A percentile compares a stretch with the other conserved stretches of the same genome.
Conservation (phyloP, 1,139 yeast species). For the Debaryomyces singareniensis region DNA sequence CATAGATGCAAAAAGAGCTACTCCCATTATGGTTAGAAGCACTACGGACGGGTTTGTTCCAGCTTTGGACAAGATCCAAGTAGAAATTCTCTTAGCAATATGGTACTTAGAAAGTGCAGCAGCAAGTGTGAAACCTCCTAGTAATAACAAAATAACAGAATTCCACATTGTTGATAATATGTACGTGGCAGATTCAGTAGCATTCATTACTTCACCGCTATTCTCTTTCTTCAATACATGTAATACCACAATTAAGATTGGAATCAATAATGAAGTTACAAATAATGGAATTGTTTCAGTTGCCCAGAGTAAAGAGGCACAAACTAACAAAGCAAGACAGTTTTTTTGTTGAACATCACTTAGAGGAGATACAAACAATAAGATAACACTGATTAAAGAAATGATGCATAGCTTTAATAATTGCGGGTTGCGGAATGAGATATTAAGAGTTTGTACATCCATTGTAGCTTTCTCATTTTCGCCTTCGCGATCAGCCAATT, state of each 20-base stretch:
- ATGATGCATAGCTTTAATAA: slow-evolving; percentile 43
- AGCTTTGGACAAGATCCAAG: slow-evolving; percentile 57
- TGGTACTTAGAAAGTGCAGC: slow-evolving; percentile 68
- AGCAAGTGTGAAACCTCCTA: slow-evolving; percentile 71
- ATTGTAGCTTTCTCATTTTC: slow-evolving; percentile 9
- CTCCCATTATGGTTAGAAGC: slow-evolving; percentile 58
- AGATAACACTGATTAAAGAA: slow-evolving; percentile 35
- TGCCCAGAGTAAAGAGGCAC: slow-evolving; percentile 72
- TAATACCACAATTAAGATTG: slow-evolving; percentile 50
- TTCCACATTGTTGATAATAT: slow-evolving; percentile 67
- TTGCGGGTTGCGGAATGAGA: slow-evolving; percentile 35
- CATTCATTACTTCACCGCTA: slow-evolving; percentile 48
- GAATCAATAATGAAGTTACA: slow-evolving; percentile 60
- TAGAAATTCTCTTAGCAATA: slow-evolving; percentile 61
- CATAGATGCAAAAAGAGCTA: slow-evolving; percentile 65
- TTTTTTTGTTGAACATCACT: slow-evolving; percentile 54
- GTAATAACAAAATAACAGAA: slow-evolving; percentile 59
- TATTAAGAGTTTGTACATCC: slow-evolving; percentile 20
- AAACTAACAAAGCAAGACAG: slow-evolving; percentile 61
- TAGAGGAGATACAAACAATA: slow-evolving; percentile 51
- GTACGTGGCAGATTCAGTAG: slow-evolving; percentile 48
- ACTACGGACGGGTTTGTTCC: slow-evolving; percentile 65
- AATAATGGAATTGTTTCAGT: slow-evolving; percentile 66
- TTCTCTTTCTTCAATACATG: slow-evolving; percentile 51
- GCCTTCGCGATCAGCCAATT: slow-evolving; percentile 8